Conservation (phyloP, 1,139 yeast species). For the Sugiyamaella xylanicola region DNA sequence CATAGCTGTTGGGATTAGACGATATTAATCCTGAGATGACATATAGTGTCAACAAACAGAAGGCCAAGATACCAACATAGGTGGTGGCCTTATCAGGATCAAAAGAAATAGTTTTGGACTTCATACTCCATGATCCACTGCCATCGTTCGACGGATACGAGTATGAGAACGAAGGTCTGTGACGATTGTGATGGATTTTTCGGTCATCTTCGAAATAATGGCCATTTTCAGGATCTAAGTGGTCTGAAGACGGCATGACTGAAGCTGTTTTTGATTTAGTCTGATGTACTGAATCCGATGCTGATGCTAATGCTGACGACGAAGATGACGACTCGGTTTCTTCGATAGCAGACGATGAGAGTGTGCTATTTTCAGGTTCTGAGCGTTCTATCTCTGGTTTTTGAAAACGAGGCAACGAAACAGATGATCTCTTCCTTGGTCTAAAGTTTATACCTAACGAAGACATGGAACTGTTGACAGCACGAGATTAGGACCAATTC, state of each 20-base stretch:
- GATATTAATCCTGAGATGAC: constrained; percentile 18
- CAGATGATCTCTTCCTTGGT: constrained; percentile 21
- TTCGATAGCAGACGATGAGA: background rate
- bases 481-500: background rate
- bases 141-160: constrained; percentile 9
- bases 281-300: background rate
- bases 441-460: constrained; percentile 15
- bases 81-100: constrained; percentile 21
- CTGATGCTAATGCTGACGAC: background rate
- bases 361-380: background rate
- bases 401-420: constrained; percentile 11
- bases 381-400: background rate
- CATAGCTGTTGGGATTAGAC: constrained; percentile 13
- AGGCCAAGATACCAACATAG: constrained; percentile 16
- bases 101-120: constrained; percentile 11
- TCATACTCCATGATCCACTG: constrained; percentile 10
- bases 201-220: constrained; percentile 7
- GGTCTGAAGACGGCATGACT: background rate
- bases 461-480: constrained; percentile 6
- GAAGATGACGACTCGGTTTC: background rate
- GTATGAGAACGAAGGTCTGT: constrained; percentile 9
- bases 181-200: constrained; percentile 7
- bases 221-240: constrained; percentile 10
- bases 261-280: background rate
- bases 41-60: constrained; percentile 17